Percentiles rank a stretch among this genome's conserved stretches.
These are phyloP conservation scores for Orbilia oligospora DNA, from an alignment of 2,329 filamentous ascomycete genomes.

Conservation along the genomic window DNA sequence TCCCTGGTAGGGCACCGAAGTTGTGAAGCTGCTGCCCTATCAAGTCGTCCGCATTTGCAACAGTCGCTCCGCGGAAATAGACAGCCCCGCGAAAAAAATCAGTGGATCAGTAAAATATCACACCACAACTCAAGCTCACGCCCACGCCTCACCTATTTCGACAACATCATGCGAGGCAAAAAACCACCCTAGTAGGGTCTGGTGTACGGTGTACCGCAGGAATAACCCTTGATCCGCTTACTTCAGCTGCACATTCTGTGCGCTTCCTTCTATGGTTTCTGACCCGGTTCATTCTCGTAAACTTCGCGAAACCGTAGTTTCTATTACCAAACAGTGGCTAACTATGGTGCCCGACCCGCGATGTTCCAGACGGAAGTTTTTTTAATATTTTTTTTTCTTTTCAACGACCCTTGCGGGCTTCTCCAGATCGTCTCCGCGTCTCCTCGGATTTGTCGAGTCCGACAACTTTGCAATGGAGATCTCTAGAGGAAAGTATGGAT, in stretches of 20 bases:
- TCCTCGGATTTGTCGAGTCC: slow-evolving; percentile 47
- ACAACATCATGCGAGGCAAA: slow-evolving; percentile 30
- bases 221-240: slow-evolving; percentile 14
- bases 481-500: not conserved
- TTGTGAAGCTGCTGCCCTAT: slow-evolving; percentile 11
- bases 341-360: not conserved
- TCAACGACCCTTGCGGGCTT: not conserved
- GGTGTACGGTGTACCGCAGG: too few species aligned
- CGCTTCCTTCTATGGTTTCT: slow-evolving; percentile 2
- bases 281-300: slow-evolving; percentile 49
- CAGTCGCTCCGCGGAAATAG: slow-evolving; percentile 48
- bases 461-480: slow-evolving; percentile 11
- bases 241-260: slow-evolving; percentile 23
- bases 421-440: slow-evolving; percentile 40
- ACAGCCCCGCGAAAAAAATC: not conserved
- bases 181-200: not conserved
- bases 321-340: slow-evolving; percentile 49
- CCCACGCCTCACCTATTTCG: slow-evolving; percentile 31
- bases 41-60: slow-evolving; percentile 34
- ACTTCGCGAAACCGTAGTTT: slow-evolving; percentile 42
- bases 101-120: slow-evolving; percentile 42
- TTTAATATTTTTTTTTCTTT: not conserved
- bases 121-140: slow-evolving; percentile 48
- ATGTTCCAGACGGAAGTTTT: slow-evolving; percentile 12
- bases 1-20: not conserved